Evolutionary conservation across 148 eudicot species (phyloP).

Genomic region (Fagopyrum esculentum): DNA sequence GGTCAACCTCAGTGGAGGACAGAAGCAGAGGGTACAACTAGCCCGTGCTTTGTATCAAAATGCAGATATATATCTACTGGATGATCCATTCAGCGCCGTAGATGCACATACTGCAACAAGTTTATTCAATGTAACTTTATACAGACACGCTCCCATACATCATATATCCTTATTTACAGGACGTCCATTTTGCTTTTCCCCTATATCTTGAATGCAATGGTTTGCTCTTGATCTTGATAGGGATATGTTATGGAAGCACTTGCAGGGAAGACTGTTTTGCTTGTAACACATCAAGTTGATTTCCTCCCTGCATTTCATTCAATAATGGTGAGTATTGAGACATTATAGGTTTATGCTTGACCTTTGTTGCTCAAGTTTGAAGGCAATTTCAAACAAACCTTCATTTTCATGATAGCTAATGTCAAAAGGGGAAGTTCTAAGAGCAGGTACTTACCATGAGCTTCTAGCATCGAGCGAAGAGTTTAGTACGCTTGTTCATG

Average conservation of each 20-base stretch:
- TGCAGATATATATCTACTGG: constrained; percentile 55
- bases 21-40: constrained; percentile 56
- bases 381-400: background rate
- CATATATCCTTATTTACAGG: background rate
- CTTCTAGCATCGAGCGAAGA: constrained; percentile 27
- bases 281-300: constrained; percentile 25
- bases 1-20: constrained; percentile 64
- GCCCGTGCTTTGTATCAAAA: constrained; percentile 62
- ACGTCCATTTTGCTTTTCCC: background rate
- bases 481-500: constrained; percentile 35
- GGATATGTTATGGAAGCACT: constrained; percentile 22
- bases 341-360: background rate
- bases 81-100: constrained; percentile 77
- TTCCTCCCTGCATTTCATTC: constrained; percentile 19
- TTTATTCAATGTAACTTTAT: constrained; percentile 37
- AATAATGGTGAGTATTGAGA: constrained; percentile 14
- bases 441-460: constrained; percentile 34
- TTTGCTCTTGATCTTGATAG: background rate
- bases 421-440: constrained; percentile 34
- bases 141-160: background rate
- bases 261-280: constrained; percentile 15
- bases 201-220: background rate
- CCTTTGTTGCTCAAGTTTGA: background rate
- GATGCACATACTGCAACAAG: constrained; percentile 67
- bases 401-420: constrained; percentile 28